Percentiles rank a stretch among this genome's conserved stretches.
Conservation (phyloP, 805 yeast species). For the Cyberlindnera petersonii region DNA sequence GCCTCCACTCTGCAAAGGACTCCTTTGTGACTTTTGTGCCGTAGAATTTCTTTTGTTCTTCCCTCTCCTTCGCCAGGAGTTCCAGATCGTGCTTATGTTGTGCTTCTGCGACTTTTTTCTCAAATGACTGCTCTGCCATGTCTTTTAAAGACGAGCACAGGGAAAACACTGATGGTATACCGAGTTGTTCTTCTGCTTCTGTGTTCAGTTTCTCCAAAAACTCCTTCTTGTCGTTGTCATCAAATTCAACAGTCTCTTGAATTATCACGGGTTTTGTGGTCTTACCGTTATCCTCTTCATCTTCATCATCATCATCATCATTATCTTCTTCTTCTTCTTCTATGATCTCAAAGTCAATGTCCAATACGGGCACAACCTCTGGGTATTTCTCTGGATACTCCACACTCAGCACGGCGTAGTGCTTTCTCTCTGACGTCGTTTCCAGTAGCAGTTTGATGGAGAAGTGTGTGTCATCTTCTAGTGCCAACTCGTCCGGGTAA, state of each 20-base stretch:
- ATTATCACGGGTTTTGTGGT: slow-evolving; percentile 47
- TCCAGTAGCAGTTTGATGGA: slow-evolving; percentile 62
- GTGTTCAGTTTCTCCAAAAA: slow-evolving; percentile 41
- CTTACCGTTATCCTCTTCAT: slow-evolving; percentile 39
- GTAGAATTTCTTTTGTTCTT: slow-evolving; percentile 83
- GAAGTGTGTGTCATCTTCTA: slow-evolving; percentile 39
- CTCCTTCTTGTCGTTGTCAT: slow-evolving; percentile 40
- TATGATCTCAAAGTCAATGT: slow-evolving; percentile 35
- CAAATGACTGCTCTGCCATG: slow-evolving; percentile 66
- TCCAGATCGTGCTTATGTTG: slow-evolving; percentile 59
- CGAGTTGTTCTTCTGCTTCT: slow-evolving; percentile 75
- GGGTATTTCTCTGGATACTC: slow-evolving; percentile 79
- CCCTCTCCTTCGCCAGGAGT: slow-evolving; percentile 61
- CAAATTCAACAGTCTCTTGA: slow-evolving; percentile 57
- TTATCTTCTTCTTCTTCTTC: slow-evolving; percentile 21
- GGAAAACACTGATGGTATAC: slow-evolving; percentile 90
- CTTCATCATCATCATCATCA: slow-evolving; percentile 39
- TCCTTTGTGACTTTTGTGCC: slow-evolving; percentile 89
- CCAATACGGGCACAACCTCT: slow-evolving; percentile 64
- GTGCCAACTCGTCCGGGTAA: slow-evolving; percentile 81
- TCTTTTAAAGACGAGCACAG: slow-evolving; percentile 76
- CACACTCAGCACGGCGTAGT: slow-evolving; percentile 55
- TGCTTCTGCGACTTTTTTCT: slow-evolving; percentile 46
- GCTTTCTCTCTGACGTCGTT: slow-evolving; percentile 56
- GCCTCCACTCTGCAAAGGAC: slow-evolving; percentile 71